These are phyloP conservation scores for Megacollybia marginata DNA, from an alignment of 768 basidiomycete species.

Conservation along the genomic window DNA sequence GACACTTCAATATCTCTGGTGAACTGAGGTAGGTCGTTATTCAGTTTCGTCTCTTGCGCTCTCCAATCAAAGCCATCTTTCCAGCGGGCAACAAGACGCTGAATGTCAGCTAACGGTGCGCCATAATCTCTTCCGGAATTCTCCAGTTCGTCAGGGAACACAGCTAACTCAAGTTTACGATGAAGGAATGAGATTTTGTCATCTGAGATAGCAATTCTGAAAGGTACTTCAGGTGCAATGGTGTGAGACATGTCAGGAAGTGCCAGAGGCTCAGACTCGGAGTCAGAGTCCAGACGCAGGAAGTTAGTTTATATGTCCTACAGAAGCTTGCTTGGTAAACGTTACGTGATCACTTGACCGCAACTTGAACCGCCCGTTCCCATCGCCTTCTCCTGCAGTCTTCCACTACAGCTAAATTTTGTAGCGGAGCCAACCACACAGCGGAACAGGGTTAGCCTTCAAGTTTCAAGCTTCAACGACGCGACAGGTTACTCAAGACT, in stretches of 20 bases:
- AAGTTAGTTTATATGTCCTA: no score
- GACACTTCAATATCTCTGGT: constrained; percentile 25
- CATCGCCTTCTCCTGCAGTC: no score
- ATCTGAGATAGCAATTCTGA: constrained; percentile 6
- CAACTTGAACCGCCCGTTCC: no score
- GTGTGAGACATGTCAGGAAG: not conserved
- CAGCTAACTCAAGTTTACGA: constrained; percentile 1
- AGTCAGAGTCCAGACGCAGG: not conserved
- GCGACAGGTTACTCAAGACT: no score
- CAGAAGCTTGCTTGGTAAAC: no score
- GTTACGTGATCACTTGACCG: no score
- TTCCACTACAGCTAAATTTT: no score
- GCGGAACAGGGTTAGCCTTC: no score
- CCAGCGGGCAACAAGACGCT: constrained; percentile 5
- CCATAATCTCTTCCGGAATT: constrained; percentile 2
- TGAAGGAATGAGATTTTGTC: not conserved
- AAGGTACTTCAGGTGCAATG: constrained; percentile 2
- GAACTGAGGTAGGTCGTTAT: constrained; percentile 24
- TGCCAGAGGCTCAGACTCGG: not conserved
- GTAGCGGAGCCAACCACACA: no score
- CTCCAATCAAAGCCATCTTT: constrained; percentile 7
- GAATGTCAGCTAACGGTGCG: constrained; percentile 5
- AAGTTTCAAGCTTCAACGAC: no score
- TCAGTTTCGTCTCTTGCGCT: constrained; percentile 18
- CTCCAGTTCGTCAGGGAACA: constrained; percentile 7